phyloP scores from a whole-genome alignment of 116 monocot genomes.

The Papilionanthe hybrid region DNA sequence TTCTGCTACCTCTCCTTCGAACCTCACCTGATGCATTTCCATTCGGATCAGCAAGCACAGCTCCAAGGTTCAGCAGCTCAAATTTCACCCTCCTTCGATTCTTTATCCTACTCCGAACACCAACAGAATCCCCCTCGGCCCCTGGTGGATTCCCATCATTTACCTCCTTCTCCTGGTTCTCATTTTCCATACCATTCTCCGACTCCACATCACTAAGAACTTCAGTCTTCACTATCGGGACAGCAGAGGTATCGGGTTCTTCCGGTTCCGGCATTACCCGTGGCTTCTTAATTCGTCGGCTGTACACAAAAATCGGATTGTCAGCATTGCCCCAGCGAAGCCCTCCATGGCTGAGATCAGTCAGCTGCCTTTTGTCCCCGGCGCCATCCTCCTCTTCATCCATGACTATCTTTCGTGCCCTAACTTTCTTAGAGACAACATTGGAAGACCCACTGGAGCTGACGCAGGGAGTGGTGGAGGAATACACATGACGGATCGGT shows the following conservation, averaged over 20 bases:
- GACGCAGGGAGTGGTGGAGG: conserved; percentile 56
- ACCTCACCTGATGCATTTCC: conserved; percentile 4
- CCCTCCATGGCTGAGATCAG: neutral
- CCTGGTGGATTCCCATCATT: neutral
- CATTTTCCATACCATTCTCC: neutral
- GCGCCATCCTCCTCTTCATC: neutral
- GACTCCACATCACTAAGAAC: neutral
- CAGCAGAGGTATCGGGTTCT: neutral
- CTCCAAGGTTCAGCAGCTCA: conserved; percentile 34
- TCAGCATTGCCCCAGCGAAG: neutral
- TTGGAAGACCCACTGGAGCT: conserved; percentile 50
- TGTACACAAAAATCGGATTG: conserved; percentile 9
- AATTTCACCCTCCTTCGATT: conserved; percentile 23
- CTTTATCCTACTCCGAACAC: conserved; percentile 5
- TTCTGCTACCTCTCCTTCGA: conserved; percentile 23
- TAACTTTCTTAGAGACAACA: conserved; percentile 69
- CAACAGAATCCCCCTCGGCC: neutral
- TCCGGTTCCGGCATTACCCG: neutral
- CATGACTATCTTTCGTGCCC: conserved; percentile 26
- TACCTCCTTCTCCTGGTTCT: neutral
- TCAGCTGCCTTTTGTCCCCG: conserved; percentile 2
- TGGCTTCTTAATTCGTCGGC: conserved; percentile 2
- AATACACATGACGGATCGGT: conserved; percentile 57
- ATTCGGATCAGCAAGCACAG: conserved; percentile 1
- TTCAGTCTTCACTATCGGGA: neutral